Percentiles rank a stretch among this genome's conserved stretches.
Conservation (phyloP, 768 basidiomycete species). For the Auricularia heimuer region DNA sequence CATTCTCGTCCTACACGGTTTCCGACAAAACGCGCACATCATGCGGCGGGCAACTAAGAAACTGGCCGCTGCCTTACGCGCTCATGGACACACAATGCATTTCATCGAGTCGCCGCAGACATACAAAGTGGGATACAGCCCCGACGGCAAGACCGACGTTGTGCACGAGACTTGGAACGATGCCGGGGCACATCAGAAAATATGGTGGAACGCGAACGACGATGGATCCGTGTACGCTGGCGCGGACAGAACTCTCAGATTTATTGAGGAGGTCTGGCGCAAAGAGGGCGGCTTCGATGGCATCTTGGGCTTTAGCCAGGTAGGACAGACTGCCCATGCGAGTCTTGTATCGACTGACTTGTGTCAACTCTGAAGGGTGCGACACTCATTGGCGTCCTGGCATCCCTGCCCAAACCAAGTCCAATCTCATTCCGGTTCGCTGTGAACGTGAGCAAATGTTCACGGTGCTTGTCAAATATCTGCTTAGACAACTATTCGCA, state of each 20-base stretch:
- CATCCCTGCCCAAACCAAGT: neutral
- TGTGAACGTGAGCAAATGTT: neutral
- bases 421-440: neutral
- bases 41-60: neutral
- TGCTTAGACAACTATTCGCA: neutral
- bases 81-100: neutral
- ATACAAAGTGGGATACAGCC: neutral
- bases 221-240: neutral
- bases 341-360: neutral
- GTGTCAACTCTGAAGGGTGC: neutral
- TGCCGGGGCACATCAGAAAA: neutral
- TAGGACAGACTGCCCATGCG: neutral
- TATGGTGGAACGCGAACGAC: neutral
- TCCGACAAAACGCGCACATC: neutral
- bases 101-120: neutral
- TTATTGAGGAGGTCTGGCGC: neutral
- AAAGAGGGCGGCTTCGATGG: neutral
- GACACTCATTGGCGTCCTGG: neutral
- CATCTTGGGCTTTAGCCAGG: neutral
- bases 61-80: neutral
- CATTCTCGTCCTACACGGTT: neutral
- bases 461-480: neutral
- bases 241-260: slow-evolving; percentile 1
- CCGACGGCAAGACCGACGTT: neutral
- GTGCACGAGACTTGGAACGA: neutral